Evolutionary conservation across 176 grass and related monocot genomes (phyloP).

Genomic region (Dactylis glomerata): DNA sequence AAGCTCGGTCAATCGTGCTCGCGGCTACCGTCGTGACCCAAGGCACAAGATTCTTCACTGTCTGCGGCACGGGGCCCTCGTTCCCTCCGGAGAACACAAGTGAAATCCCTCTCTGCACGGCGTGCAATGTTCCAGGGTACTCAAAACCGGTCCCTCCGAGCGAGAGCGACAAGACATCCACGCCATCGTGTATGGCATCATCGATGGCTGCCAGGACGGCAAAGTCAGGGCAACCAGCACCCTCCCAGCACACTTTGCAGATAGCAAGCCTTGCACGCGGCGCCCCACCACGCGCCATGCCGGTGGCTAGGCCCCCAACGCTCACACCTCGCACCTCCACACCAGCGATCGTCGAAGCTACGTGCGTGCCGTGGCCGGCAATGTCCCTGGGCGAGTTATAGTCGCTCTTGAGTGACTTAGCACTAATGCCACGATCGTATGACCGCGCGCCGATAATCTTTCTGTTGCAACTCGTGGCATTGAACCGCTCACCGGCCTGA

Average conservation of each 20-base stretch:
- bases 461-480: conserved; percentile 22
- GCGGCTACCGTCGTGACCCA: conserved; percentile 56
- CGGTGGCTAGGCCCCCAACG: conserved; percentile 2
- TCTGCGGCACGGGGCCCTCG: background rate
- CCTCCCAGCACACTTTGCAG: conserved; percentile 47
- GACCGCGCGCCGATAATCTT: conserved; percentile 51
- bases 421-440: background rate
- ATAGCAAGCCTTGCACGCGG: conserved; percentile 45
- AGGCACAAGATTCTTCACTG: conserved; percentile 7
- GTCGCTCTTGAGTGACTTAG: background rate
- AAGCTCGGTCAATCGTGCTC: conserved; percentile 51
- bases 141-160: background rate
- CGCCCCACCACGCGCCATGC: conserved; percentile 49
- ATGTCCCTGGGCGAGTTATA: conserved; percentile 33
- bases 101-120: conserved; percentile 43
- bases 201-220: conserved; percentile 34
- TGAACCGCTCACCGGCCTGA: conserved; percentile 24
- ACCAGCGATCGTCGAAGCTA: conserved; percentile 37
- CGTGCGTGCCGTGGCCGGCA: conserved; percentile 37
- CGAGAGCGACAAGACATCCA: conserved; percentile 61
- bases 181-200: conserved; percentile 66
- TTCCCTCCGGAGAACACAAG: conserved; percentile 45
- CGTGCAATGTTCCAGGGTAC: conserved; percentile 34
- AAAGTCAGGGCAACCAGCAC: background rate
- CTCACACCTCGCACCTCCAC: conserved; percentile 20